These are phyloP conservation scores for Chrysoporthe austroafricana DNA, from an alignment of 2,329 filamentous ascomycete species.

Conservation along the genomic window DNA sequence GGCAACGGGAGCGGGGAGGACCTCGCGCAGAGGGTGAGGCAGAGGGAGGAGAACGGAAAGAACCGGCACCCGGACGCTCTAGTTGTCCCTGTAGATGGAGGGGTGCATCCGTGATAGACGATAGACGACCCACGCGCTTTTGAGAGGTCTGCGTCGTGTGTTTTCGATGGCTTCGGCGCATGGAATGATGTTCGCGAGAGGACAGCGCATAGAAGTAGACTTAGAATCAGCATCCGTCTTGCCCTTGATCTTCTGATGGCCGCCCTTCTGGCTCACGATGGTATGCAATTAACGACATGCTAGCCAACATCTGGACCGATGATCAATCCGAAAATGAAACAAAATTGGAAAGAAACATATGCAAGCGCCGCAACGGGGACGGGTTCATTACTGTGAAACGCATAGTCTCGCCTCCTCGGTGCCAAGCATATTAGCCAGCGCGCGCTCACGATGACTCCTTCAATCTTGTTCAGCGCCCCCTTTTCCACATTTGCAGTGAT, in stretches of 20 bases:
- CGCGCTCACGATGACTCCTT: too few relatives aligned
- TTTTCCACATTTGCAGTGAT: too few relatives aligned
- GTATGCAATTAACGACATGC: background rate
- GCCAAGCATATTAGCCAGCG: too few relatives aligned
- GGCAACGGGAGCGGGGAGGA: conserved; percentile 16
- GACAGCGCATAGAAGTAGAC: background rate
- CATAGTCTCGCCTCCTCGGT: too few relatives aligned
- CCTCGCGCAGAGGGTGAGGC: background rate
- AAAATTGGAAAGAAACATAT: too few relatives aligned
- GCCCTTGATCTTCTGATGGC: background rate
- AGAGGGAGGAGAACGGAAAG: background rate
- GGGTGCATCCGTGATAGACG: background rate
- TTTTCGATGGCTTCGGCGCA: background rate
- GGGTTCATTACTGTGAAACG: too few relatives aligned
- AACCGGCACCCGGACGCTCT: background rate
- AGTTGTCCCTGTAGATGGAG: background rate
- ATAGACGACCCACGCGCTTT: background rate
- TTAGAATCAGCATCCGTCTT: background rate
- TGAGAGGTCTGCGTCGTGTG: background rate
- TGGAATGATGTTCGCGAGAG: background rate
- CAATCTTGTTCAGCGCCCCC: too few relatives aligned
- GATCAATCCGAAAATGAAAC: too few relatives aligned
- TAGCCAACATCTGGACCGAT: too few relatives aligned
- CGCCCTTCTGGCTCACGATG: background rate
- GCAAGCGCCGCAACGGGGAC: too few relatives aligned